Percentiles rank a stretch among this genome's conserved stretches.
Conservation (phyloP, 176 grass and related monocot species). For the Eleusine indica region DNA sequence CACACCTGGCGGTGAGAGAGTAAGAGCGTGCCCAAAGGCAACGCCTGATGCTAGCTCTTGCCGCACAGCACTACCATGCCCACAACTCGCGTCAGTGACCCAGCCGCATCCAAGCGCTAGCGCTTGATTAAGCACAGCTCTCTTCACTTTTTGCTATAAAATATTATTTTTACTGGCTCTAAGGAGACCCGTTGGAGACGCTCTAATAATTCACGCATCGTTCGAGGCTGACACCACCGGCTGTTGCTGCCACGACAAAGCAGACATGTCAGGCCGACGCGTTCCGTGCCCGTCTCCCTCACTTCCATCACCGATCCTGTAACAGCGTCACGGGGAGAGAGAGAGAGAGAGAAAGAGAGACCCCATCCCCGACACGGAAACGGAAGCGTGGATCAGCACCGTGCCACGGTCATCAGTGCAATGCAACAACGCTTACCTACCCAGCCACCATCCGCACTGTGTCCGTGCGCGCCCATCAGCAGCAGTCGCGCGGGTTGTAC, state of each 20-base stretch:
- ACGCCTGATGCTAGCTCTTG: too few relatives aligned
- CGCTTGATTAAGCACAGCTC: too few relatives aligned
- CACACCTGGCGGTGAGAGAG: neutral
- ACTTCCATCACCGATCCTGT: neutral
- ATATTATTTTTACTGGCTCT: too few relatives aligned
- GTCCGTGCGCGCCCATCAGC: neutral
- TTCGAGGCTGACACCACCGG: neutral
- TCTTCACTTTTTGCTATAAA: too few relatives aligned
- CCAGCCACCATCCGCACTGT: neutral
- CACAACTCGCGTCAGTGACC: too few relatives aligned
- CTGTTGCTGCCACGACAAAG: neutral
- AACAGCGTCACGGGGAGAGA: neutral
- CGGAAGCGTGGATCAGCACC: neutral
- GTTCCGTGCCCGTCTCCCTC: neutral
- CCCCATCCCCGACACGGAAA: neutral
- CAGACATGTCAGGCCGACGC: neutral
- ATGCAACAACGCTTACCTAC: neutral
- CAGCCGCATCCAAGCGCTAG: too few relatives aligned
- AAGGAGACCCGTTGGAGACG: too few relatives aligned
- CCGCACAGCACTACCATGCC: too few relatives aligned
- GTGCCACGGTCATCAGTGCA: neutral
- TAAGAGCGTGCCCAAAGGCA: too few relatives aligned
- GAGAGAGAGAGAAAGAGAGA: too few relatives aligned
- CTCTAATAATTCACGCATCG: neutral
- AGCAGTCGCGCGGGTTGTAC: neutral